A percentile compares a stretch with the other conserved stretches of the same genome.
These are phyloP conservation scores for Sclerotinia sclerotiorum DNA, from an alignment of 2,329 filamentous ascomycete species.

Conservation along the genomic window DNA sequence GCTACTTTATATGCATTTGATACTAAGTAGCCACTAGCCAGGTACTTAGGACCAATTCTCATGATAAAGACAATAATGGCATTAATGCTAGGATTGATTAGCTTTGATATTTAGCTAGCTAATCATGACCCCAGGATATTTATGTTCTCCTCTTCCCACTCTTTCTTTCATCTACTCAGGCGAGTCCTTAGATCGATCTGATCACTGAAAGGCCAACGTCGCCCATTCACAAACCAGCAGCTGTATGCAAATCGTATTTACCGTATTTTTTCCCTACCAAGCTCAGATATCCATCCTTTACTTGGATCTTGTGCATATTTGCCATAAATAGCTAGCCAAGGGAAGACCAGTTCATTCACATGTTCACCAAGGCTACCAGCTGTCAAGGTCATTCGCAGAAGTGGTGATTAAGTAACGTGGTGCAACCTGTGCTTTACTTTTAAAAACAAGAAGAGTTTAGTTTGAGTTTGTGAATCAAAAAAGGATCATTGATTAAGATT, in stretches of 20 bases:
- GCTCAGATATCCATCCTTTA: not conserved
- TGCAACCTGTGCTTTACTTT: not conserved
- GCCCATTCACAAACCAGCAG: not conserved
- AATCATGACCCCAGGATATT: not conserved
- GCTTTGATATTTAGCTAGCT: not conserved
- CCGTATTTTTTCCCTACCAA: conserved; percentile 2
- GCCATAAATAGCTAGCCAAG: not conserved
- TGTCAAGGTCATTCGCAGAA: no score
- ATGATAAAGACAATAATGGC: not conserved
- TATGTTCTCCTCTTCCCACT: not conserved
- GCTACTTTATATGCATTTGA: not conserved
- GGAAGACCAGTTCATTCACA: conserved; percentile 1
- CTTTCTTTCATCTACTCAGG: conserved; percentile 1
- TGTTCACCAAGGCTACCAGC: not conserved
- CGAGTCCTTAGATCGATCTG: not conserved
- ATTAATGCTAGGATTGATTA: not conserved
- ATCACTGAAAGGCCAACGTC: not conserved
- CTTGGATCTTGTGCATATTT: not conserved
- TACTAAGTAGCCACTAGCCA: conserved; percentile 3
- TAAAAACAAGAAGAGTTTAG: not conserved
- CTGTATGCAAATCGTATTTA: not conserved
- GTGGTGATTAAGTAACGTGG: not conserved
- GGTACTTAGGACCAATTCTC: not conserved
- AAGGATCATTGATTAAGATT: not conserved
- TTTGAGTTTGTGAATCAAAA: not conserved